These are phyloP conservation scores for Mallotus japonicus DNA, from an alignment of 441 rosid genomes.

Conservation along the genomic window DNA sequence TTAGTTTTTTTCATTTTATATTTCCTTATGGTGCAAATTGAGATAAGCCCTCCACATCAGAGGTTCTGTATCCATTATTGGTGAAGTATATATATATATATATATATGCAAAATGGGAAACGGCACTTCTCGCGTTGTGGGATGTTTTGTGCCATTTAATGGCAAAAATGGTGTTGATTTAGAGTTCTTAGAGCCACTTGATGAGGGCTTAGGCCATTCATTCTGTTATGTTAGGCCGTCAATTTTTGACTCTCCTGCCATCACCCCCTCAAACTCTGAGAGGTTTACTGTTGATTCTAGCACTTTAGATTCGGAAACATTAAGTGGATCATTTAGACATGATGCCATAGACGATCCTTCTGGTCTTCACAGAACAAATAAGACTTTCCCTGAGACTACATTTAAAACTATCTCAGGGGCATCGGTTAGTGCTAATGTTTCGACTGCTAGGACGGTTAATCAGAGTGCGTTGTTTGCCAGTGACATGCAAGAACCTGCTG, in stretches of 20 bases:
- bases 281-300: constrained; percentile 94
- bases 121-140: constrained; percentile 93
- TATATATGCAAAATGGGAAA: constrained; percentile 61
- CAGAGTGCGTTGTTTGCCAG: constrained; percentile 66
- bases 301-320: constrained; percentile 82
- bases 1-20: constrained; percentile 43
- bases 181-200: constrained; percentile 80
- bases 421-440: constrained; percentile 93
- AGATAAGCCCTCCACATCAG: constrained; percentile 43
- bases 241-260: constrained; percentile 80
- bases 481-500: constrained; percentile 84
- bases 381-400: constrained; percentile 75
- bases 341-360: constrained; percentile 73
- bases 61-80: constrained; percentile 37
- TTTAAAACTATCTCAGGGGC: constrained; percentile 94
- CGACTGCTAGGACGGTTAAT: constrained; percentile 87
- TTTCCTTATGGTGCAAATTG: constrained; percentile 53
- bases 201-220: constrained; percentile 96
- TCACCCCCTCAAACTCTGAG: constrained; percentile 89
- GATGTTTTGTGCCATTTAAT: constrained; percentile 81
- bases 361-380: constrained; percentile 47
- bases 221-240: constrained; percentile 89
- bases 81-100: constrained; percentile 28
- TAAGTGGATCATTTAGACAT: constrained; percentile 81
- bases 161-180: constrained; percentile 80